Evolutionary conservation across 108 stramenopile genomes (phyloP), one percentile per base, ranked within the genome.

Genomic region (Stephanodiscus triporus): DNA sequence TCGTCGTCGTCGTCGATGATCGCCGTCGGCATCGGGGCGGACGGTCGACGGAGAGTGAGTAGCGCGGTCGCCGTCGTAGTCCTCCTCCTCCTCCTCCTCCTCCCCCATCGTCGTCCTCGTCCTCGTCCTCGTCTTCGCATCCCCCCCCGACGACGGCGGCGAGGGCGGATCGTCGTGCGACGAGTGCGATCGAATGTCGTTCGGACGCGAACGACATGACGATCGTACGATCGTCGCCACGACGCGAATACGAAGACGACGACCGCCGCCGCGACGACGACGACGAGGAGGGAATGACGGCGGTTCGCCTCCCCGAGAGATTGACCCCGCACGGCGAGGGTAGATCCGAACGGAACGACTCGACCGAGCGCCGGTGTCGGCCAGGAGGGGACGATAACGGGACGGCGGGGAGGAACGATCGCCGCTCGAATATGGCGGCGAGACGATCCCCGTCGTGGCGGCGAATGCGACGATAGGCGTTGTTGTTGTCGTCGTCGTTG

Each of bases 271-370:
- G 14, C 13, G 29, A 26, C 26, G 37, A 34, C 27, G 38, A 27
- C 20, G 43, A 45, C 43, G 43, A 14, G 2, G 43, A 40, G 1
- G 40, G 36, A 6, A 11, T 1, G 8, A 9, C 10, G 45, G 56
- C 32, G 17, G 29, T 34, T 13, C 37, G 65, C 59, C 63, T 70
- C 2, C 69, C 23, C 13, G 72, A 63, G 37, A 55, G 72, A 40
- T 49, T 54, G 49, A 73, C 53, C 34, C 27, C 66, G 63, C 70
- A 72, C 24, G 65, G 72, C 19, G 78, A 80, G 37, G 72, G 72
- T 6, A 80, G 72, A n/a, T 73, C 66, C n/a, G 51, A 42, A 50
- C 67, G 61, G 56, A 68, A 80, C 43, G 43, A 45, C 43, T 45
- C 43, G 14, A 45, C 14, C n/a, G n/a, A n/a, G n/a, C n/a, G n/a